Percentiles rank a stretch among this genome's conserved stretches.
These are phyloP conservation scores for Fusarium sororula DNA, from an alignment of 2,329 filamentous ascomycete species.

Conservation along the genomic window DNA sequence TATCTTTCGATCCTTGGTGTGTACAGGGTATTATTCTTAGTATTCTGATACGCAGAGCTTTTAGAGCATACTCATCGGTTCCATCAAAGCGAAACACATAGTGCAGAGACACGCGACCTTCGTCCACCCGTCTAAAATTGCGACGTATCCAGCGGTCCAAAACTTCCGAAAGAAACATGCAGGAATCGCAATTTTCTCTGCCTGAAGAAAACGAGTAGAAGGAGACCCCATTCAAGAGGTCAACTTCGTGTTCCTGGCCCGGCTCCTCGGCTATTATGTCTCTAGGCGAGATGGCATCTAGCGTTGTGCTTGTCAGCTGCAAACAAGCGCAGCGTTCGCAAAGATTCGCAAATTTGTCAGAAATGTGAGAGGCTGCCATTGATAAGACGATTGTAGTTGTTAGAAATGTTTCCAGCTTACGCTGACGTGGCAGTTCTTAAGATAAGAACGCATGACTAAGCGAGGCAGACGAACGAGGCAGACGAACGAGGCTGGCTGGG, in stretches of 20 bases:
- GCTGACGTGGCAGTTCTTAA: background rate
- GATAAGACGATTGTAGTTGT: rapidly evolving
- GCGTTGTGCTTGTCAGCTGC: rapidly evolving
- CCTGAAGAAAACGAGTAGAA: too few relatives aligned
- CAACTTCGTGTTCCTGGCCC: background rate
- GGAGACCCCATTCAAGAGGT: background rate
- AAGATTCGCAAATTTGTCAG: rapidly evolving
- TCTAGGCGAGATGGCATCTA: rapidly evolving
- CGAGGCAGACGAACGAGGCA: background rate
- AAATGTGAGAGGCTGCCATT: background rate
- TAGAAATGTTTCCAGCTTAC: rapidly evolving
- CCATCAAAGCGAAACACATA: rapidly evolving
- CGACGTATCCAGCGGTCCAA: too few relatives aligned
- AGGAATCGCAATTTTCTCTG: too few relatives aligned
- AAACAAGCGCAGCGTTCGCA: background rate
- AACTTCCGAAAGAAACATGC: too few relatives aligned
- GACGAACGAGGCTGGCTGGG: background rate
- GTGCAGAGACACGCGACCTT: background rate
- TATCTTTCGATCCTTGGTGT: rapidly evolving
- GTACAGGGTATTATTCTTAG: rapidly evolving
- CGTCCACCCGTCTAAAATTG: too few relatives aligned
- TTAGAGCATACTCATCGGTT: rapidly evolving
- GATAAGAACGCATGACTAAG: background rate
- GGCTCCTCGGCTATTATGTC: rapidly evolving
- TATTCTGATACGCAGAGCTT: background rate